phyloP scores from a whole-genome alignment of 805 yeast genomes.

The Cyberlindnera maritima region DNA sequence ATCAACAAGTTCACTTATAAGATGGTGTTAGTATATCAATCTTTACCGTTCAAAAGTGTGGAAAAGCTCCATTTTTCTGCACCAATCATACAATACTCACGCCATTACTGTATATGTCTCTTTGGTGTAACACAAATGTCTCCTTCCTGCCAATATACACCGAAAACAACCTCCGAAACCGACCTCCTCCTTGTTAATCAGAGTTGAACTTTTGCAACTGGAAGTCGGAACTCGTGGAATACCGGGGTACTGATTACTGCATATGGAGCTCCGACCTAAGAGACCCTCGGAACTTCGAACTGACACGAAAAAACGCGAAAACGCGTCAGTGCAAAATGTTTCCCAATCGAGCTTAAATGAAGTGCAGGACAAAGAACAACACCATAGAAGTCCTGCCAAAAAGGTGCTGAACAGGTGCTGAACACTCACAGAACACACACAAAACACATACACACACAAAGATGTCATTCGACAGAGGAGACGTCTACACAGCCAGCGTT shows the following conservation, averaged over 20 bases:
- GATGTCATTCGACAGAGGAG: slow-evolving; percentile 41
- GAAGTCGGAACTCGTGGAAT: background rate
- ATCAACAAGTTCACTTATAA: slow-evolving; percentile 68
- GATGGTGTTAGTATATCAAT: too few species aligned
- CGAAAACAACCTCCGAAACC: too few species aligned
- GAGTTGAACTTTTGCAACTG: background rate
- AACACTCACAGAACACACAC: background rate
- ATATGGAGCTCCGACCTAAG: background rate
- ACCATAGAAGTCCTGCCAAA: too few species aligned
- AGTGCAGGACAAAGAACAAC: slow-evolving; percentile 11
- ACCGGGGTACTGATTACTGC: background rate
- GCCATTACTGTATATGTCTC: too few species aligned
- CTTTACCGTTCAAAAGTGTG: too few species aligned
- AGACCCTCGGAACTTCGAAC: background rate
- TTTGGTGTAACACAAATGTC: too few species aligned
- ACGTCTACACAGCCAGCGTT: slow-evolving; percentile 72
- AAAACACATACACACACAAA: background rate
- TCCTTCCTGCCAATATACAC: too few species aligned
- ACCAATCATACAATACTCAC: slow-evolving; percentile 17
- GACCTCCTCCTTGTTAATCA: background rate
- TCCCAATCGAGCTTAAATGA: slow-evolving; percentile 18
- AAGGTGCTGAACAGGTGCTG: too few species aligned
- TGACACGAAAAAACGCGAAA: slow-evolving; percentile 1
- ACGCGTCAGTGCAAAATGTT: slow-evolving; percentile 6
- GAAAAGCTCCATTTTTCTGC: too few species aligned